A percentile compares a stretch with the other conserved stretches of the same genome.
These are phyloP conservation scores for Pyrenopolyporus hunteri DNA, from an alignment of 495 filamentous ascomycete species.

Conservation along the genomic window DNA sequence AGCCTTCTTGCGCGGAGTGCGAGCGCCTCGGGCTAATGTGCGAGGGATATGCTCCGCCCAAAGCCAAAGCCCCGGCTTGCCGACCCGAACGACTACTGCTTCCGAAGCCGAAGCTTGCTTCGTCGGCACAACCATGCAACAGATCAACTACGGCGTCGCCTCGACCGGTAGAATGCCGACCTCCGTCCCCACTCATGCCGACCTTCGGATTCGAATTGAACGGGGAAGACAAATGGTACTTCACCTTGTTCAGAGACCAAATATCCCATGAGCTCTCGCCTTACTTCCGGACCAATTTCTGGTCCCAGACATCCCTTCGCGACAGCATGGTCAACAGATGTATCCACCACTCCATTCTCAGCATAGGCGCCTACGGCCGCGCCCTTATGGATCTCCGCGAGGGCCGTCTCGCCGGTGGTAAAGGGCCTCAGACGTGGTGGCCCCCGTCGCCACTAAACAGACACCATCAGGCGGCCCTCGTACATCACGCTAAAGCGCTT, in stretches of 20 bases:
- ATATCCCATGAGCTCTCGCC: constrained; percentile 31
- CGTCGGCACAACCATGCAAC: constrained; percentile 5
- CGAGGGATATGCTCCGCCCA: constrained; percentile 36
- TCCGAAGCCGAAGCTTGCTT: constrained; percentile 33
- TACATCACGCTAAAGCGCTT: constrained; percentile 39
- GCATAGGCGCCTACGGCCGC: constrained; percentile 39
- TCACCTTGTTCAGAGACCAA: constrained; percentile 32
- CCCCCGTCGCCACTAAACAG: constrained; percentile 26
- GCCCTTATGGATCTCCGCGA: constrained; percentile 32
- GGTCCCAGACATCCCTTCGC: constrained; percentile 25
- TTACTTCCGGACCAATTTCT: constrained; percentile 31
- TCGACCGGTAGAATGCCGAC: constrained; percentile 6
- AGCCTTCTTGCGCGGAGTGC: constrained; percentile 37
- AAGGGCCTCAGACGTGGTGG: constrained; percentile 26
- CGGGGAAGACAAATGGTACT: constrained; percentile 37
- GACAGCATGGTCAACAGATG: constrained; percentile 36
- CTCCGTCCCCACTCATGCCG: constrained; percentile 10
- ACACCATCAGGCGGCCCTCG: constrained; percentile 35
- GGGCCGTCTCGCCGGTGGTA: constrained; percentile 1
- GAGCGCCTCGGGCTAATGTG: constrained; percentile 37
- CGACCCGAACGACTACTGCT: constrained; percentile 31
- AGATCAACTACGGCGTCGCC: not conserved
- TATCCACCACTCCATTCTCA: constrained; percentile 39
- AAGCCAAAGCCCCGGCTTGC: constrained; percentile 11
- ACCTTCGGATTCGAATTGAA: constrained; percentile 32